Percentiles rank a stretch among this genome's conserved stretches.
Evolutionary conservation across 2,329 filamentous ascomycete species (phyloP).

Genomic region (Microdochium trichocladiopsis): DNA sequence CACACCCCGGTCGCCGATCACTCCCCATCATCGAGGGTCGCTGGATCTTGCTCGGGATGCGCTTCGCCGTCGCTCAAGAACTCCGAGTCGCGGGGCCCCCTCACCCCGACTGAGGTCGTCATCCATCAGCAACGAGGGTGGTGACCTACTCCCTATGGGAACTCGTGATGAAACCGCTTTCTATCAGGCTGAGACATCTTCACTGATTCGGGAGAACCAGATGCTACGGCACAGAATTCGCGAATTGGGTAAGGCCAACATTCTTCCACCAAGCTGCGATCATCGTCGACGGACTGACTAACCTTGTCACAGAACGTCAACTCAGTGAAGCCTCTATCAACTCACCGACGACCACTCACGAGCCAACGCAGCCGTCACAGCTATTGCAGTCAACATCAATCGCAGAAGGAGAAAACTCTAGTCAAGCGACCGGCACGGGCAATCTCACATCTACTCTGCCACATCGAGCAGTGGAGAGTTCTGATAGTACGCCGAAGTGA

Average conservation of each 20-base stretch:
- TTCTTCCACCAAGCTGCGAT: background rate
- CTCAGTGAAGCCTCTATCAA: constrained; percentile 33
- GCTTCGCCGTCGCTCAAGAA: constrained; percentile 49
- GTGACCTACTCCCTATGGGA: constrained; percentile 52
- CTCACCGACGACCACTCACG: constrained; percentile 27
- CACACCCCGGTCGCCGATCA: constrained; percentile 42
- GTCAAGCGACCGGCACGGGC: background rate
- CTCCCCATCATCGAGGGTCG: constrained; percentile 46
- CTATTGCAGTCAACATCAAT: constrained; percentile 38
- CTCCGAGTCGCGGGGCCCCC: constrained; percentile 46
- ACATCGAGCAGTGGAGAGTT: background rate
- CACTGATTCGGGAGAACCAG: constrained; percentile 71
- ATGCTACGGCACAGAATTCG: constrained; percentile 71
- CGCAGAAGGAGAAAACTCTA: constrained; percentile 27
- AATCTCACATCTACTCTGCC: background rate
- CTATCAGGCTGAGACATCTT: constrained; percentile 78
- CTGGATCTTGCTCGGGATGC: constrained; percentile 52
- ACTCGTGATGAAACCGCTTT: constrained; percentile 69
- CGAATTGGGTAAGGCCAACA: constrained; percentile 53
- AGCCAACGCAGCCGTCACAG: constrained; percentile 41
- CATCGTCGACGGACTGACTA: background rate
- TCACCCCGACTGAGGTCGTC: constrained; percentile 50
- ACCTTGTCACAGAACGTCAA: constrained; percentile 40
- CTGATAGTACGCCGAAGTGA: background rate
- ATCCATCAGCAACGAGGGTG: constrained; percentile 51